Conservation (phyloP, 108 stramenopile species). For the Bacterosira constricta region DNA sequence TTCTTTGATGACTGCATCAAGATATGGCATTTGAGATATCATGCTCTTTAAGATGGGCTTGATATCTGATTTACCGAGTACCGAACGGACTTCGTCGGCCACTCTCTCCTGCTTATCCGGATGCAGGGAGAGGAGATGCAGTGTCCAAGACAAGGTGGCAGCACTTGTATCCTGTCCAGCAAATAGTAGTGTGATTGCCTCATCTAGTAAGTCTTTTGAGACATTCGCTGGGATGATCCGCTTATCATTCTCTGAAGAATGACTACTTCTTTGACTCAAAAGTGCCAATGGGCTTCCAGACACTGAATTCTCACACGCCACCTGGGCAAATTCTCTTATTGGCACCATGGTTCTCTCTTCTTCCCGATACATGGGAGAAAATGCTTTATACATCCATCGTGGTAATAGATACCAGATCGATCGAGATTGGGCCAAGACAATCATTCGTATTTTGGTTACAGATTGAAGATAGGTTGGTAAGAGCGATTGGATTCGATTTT, state of each 20-base stretch:
- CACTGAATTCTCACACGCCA: constrained; percentile 67
- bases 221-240: not conserved
- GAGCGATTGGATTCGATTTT: constrained; percentile 33
- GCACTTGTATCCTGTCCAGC: constrained; percentile 95
- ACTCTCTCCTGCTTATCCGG: constrained; percentile 65
- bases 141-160: constrained; percentile 91
- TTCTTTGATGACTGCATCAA: constrained; percentile 90
- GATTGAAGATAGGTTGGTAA: constrained; percentile 75
- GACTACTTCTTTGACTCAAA: constrained; percentile 47
- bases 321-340: constrained; percentile 76
- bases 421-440: constrained; percentile 89
- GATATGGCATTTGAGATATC: constrained; percentile 64
- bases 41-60: constrained; percentile 44
- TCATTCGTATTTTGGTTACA: constrained; percentile 89
- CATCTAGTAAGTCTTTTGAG: constrained; percentile 70
- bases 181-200: constrained; percentile 92
- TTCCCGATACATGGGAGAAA: constrained; percentile 79
- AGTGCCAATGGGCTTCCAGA: constrained; percentile 64
- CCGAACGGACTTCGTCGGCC: constrained; percentile 59
- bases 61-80: constrained; percentile 12
- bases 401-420: constrained; percentile 90
- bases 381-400: constrained; percentile 77
- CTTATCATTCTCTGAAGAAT: constrained; percentile 10
- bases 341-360: constrained; percentile 82
- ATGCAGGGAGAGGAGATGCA: constrained; percentile 88